These are phyloP conservation scores for Pestalotiopsis sp. DNA, from an alignment of 2,329 filamentous ascomycete species.

Conservation along the genomic window DNA sequence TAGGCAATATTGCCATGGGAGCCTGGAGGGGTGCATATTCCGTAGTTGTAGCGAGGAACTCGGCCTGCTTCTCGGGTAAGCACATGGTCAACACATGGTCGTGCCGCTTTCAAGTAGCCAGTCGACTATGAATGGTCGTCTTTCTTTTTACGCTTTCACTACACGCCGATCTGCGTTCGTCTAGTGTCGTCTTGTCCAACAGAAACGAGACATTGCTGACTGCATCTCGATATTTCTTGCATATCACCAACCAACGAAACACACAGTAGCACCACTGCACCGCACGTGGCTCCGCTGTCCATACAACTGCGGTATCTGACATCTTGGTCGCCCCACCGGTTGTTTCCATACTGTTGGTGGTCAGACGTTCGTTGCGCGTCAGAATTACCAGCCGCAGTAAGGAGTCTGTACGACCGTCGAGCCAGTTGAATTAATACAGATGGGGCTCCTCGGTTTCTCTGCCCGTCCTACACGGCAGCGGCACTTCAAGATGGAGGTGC, in stretches of 20 bases:
- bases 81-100: too few species aligned
- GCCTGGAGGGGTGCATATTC: too few species aligned
- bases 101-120: too few species aligned
- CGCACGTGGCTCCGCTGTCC: background rate
- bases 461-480: background rate
- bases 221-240: background rate
- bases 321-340: background rate
- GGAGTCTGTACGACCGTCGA: background rate
- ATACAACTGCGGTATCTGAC: background rate
- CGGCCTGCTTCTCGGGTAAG: too few species aligned
- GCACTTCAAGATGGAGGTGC: slow-evolving; percentile 16
- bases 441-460: background rate
- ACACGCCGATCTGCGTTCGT: background rate
- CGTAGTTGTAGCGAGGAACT: too few species aligned
- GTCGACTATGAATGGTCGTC: background rate
- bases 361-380: background rate
- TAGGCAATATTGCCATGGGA: too few species aligned
- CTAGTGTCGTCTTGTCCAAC: background rate
- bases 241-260: background rate
- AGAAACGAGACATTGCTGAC: background rate
- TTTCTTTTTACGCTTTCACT: background rate
- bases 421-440: background rate
- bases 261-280: background rate
- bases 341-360: background rate
- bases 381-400: background rate